Base-by-base conservation (phyloP, 164 flowering plant genomes). In the Kalanchoe fedtschenkoi region DNA sequence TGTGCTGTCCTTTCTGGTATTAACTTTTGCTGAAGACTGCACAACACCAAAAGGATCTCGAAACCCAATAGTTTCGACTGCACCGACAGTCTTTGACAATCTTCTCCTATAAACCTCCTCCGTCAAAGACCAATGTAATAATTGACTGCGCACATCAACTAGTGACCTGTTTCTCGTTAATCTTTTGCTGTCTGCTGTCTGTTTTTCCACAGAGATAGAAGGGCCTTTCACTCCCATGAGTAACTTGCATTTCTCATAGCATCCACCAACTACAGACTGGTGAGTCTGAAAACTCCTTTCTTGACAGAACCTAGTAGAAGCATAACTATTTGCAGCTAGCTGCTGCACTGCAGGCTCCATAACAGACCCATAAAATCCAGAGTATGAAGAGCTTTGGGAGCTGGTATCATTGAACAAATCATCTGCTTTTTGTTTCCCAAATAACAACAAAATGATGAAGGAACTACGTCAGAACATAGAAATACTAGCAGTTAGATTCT, bases 41-140 rank as follows among this genome's bases (percentile, higher is more conserved):
- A n/a, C n/a, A n/a, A n/a, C n/a, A 37, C 63, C 75, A 59, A 32
- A 62, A 56, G 87, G 87, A 24, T 72, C 57, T 47, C 74, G 84
- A 62, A 76, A 82, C 34, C 87, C 87, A 21, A 82, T 72, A 29
- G 73, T 55, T 69, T 82, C 83, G 8, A 82, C 80, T 0, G 75
- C 78, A 26, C 80, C 87, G 29, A 74, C 81, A 3, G 87, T 82
- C 62, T 70, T 82, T 61, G 68, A 76, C 62, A 76, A 30, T n/a
- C n/a, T n/a, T n/a, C n/a, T n/a, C n/a, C n/a, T n/a, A n/a, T n/a
- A n/a, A n/a, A n/a, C n/a, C n/a, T n/a, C n/a, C n/a, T n/a, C n/a
- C n/a, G n/a, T n/a, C 60, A 82, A 65, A 0, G 83, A 72, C 54
- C 72, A 65, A 60, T 82, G 84, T 8, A 78, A 75, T 47, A 77